Evolutionary conservation across 768 basidiomycete genomes (phyloP), one percentile per base, ranked within the genome.

Genomic region (Termitomyces sp.): DNA sequence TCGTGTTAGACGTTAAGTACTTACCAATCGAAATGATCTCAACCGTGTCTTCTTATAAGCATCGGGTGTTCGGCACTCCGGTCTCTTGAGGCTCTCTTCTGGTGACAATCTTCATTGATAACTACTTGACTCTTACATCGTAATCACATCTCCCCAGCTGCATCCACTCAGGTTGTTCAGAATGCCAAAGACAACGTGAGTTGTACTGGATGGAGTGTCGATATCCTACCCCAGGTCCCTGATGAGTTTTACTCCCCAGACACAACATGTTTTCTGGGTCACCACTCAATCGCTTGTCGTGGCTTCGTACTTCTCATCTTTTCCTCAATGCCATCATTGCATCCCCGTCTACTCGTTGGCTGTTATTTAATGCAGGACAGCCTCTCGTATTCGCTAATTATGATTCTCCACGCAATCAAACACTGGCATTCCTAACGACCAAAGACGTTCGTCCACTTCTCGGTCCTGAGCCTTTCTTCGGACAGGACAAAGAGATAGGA

Each of bases 221-320:
- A 59, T 23, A 48, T 41, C 26, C 26, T 28, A 17, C 7, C 17
- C 26, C 9, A 5, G 35, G 23, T 12, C 15, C 17, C 21, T 28
- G n/a, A 51, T 19, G n/a, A 43, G 23, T 33, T 15, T 2, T 15
- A 52, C 14, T 11, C 17, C 12, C 17, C 51, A 51, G 67, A 66
- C 57, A 73, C 31, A 77, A 78, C 58, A 68, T 71, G 63, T 78
- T 73, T 62, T 70, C 74, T 7, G 86, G 87, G 41, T 89, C 90
- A 54, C 84, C 88, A 43, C 71, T 92, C 33, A 92, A 92, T 68
- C 85, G 91, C 15, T 77, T 93, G 19, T 85, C 89, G 1, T 94
- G 94, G 85, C 77, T 94, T 37, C 79, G 91, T 28, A 70, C 84
- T 3, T 91, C 89, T 14, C 80, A 83, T 30, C 68, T 79, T 8